Base-by-base conservation (phyloP, 306 rosid genomes). In the Glycyrrhiza uralensis region DNA sequence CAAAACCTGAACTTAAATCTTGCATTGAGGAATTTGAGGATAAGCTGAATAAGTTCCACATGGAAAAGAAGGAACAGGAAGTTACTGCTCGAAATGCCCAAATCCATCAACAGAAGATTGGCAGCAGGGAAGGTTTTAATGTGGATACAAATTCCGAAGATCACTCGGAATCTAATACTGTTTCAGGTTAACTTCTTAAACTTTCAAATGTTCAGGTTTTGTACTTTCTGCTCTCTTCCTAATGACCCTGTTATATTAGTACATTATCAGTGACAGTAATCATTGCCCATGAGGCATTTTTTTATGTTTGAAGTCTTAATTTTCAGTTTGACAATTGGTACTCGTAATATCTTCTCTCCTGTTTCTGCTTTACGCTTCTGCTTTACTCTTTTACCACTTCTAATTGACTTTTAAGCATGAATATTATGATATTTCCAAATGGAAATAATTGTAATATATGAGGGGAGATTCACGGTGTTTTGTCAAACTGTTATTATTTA, bases 1-100 rank as follows among this genome's bases (percentile, higher is more conserved):
- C 97, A 71, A 94, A 94, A 81, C 79, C 85, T 42, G 98, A 94
- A 83, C 87, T 91, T 11, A 94, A 87, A 76, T 58, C 73, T 49
- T 89, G 87, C 81, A 74, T 94, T 30, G 98, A 91, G 77, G 98
- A 94, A 83, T 94, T 94, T 76, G 98, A 94, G 87, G 98, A 94
- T 33, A 91, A 89, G 80, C 80, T 94, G 51, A 87, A 85, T 51
- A 91, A 87, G 84, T 83, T 87, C 67, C 98, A 93, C 61, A 5
- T 29, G 81, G 97, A 91, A 69, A 89, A 85, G 80, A 94, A 94
- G 80, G 97, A 94, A 39, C 98, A 86, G 69, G 97, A 91, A 84
- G 78, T 23, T 55, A 89, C 94, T 41, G 88, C 96, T 51, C 85
- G 84, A 82, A 89, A 89, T 79, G 98, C 98, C 56, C 81, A 81